Percentiles rank a stretch among this genome's conserved stretches.
phyloP scores from a whole-genome alignment of 352 stramenopile species.

The Ophiocytium majus region DNA sequence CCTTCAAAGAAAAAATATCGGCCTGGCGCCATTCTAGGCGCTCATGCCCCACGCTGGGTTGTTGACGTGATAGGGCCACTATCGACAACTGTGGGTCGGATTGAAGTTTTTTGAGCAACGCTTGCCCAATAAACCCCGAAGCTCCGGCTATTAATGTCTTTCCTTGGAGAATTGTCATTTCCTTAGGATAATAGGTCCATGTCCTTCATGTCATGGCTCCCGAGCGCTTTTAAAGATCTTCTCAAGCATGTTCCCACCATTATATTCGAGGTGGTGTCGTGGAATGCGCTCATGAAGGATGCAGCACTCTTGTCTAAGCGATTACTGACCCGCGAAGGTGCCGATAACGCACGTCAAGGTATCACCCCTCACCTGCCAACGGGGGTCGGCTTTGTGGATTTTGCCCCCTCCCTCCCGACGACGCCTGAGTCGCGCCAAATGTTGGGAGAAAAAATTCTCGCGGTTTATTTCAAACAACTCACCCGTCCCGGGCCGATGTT shows the following conservation, averaged over 20 bases:
- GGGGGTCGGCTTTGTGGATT: neutral
- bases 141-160: neutral
- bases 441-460: neutral
- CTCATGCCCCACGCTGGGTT: neutral
- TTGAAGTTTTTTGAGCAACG: neutral
- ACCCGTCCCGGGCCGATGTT: neutral
- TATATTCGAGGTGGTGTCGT: neutral
- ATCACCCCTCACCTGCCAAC: neutral
- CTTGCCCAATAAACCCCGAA: neutral
- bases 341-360: neutral
- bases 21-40: neutral
- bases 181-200: neutral
- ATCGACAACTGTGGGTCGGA: neutral
- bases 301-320: neutral
- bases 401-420: neutral
- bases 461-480: neutral
- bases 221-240: neutral
- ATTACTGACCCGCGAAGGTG: neutral
- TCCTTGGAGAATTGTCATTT: neutral
- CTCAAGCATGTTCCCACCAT: neutral
- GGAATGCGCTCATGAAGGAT: neutral
- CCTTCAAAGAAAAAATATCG: constrained; percentile 7
- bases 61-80: neutral
- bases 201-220: neutral
- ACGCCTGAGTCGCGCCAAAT: neutral